phyloP scores from a whole-genome alignment of 2,329 filamentous ascomycete genomes.

The Xylariaceae sp. region DNA sequence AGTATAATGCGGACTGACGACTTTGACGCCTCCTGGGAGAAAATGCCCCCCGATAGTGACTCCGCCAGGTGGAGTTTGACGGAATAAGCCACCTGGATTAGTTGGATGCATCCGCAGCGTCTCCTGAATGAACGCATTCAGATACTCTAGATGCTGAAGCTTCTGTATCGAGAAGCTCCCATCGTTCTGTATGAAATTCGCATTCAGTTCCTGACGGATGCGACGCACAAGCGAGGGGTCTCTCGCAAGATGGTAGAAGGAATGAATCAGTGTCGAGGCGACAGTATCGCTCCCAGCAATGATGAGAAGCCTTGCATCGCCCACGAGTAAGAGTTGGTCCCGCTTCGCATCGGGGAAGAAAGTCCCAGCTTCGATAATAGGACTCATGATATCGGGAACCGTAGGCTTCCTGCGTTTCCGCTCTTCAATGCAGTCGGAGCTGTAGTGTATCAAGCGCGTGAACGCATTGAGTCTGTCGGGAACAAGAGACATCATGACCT shows the following conservation, averaged over 20 bases:
- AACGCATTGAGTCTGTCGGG: constrained; percentile 12
- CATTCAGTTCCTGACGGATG: constrained; percentile 10
- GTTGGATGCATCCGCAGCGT: constrained; percentile 13
- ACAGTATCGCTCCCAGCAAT: constrained; percentile 16
- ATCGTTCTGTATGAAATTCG: constrained; percentile 8
- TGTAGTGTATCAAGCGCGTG: constrained; percentile 12
- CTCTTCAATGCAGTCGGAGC: constrained; percentile 12
- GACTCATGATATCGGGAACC: constrained; percentile 15
- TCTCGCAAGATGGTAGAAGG: constrained; percentile 11
- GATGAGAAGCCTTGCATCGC: constrained; percentile 15
- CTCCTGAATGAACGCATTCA: constrained; percentile 15
- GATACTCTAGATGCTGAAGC: constrained; percentile 8
- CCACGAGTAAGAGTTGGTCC: constrained; percentile 12
- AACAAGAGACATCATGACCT: constrained; percentile 10
- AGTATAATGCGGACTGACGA: constrained; percentile 12
- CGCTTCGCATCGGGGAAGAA: constrained; percentile 10
- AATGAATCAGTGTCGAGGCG: constrained; percentile 9
- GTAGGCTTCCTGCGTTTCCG: constrained; percentile 9
- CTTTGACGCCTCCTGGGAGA: constrained; percentile 12
- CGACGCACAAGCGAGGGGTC: constrained; percentile 2
- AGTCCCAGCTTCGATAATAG: constrained; percentile 10
- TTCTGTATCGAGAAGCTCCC: constrained; percentile 6
- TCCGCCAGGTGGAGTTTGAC: constrained; percentile 10
- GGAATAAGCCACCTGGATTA: constrained; percentile 12
- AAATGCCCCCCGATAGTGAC: constrained; percentile 9